These are phyloP conservation scores for Phytophthora europaea DNA, from an alignment of 352 stramenopile species.

Conservation along the genomic window DNA sequence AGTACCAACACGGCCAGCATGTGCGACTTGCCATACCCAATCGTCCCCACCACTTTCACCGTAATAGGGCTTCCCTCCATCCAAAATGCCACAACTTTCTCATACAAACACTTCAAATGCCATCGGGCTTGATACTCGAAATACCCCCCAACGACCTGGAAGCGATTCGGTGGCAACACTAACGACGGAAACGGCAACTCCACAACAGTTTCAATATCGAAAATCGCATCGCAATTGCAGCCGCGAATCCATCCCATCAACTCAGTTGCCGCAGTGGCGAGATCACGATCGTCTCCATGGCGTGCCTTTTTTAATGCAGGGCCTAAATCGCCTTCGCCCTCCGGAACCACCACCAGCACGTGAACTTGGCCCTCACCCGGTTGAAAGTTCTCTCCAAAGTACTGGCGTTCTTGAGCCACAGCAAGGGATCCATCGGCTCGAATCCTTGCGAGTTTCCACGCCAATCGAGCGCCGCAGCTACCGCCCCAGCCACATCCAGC, in stretches of 20 bases:
- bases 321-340: too few relatives aligned
- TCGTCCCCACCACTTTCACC: not conserved
- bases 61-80: not conserved
- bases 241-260: not conserved
- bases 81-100: not conserved
- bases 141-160: not conserved
- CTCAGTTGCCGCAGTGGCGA: not conserved
- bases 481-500: too few relatives aligned
- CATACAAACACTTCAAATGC: not conserved
- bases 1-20: slow-evolving; percentile 1
- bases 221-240: not conserved
- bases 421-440: too few relatives aligned
- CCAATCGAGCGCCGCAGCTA: too few relatives aligned
- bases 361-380: too few relatives aligned
- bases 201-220: not conserved
- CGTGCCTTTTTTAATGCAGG: not conserved
- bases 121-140: not conserved
- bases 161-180: not conserved
- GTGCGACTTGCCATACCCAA: not conserved
- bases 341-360: too few relatives aligned
- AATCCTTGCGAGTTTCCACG: too few relatives aligned
- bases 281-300: not conserved
- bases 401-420: too few relatives aligned
- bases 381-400: too few relatives aligned
- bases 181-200: slow-evolving; percentile 1